Evolutionary conservation across 768 basidiomycete genomes (phyloP), one percentile per base, ranked within the genome.

Genomic region (Sporobolomyces roseus): DNA sequence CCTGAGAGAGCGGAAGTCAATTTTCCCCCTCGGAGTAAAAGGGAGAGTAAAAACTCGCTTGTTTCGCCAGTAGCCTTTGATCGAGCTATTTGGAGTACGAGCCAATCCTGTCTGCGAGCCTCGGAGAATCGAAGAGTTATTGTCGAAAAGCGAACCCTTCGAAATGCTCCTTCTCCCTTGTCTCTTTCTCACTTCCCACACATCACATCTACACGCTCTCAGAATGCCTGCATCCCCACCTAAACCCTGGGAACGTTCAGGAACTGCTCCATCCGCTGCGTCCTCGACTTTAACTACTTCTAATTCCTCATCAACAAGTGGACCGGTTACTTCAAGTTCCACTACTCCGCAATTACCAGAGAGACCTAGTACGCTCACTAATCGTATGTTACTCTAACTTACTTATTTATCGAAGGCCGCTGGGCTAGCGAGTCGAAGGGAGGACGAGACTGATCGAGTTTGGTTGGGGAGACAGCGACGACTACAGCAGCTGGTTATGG

Each of bases 241-340:
- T 77, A 92, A 91, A 78, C 91, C 90, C 73, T 93, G 90, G 91
- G 91, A 93, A 78, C 84, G 86, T 61, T 80, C 64, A n/a, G 48
- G n/a, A n/a, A n/a, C 51, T 50, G 50, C 45, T 35, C 50, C 61
- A 78, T n/a, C 49, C 3, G 51, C 67, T 10, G 54, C 32, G 58
- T 79, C 45, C 43, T 79, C 59, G 30, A 80, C 33, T 43, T 80
- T 17, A 72, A 77, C 25, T 77, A 25, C 70, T n/a, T n/a, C n/a
- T n/a, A n/a, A n/a, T 41, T 41, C 38, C 17, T 41, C 38, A 41
- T 41, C 38, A 41, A 9, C 38, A 41, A 41, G 38, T 77, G 14
- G 51, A 55, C 43, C 74, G 36, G 51, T 66, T 10, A 43, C 63
- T 27, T 54, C 62, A 3, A 5, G 38, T 14, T 13, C 48, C 4